Evolutionary conservation across 257 asterid species (phyloP).

Genomic region (Fraxinus pennsylvanica): DNA sequence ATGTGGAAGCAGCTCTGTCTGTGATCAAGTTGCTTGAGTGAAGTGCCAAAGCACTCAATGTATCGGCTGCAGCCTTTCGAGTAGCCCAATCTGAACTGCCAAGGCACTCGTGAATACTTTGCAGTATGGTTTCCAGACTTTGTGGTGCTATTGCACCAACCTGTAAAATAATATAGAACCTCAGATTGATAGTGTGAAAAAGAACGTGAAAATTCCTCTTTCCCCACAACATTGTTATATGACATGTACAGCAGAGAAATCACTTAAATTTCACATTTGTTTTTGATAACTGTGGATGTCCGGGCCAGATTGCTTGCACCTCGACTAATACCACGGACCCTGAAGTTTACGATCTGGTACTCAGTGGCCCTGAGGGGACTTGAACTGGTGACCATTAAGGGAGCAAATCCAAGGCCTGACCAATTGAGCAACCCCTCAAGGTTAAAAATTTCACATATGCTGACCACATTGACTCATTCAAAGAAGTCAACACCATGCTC

Average conservation of each 20-base stretch:
- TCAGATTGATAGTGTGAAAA: neutral
- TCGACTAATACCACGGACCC: no score
- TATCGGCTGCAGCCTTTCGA: slow-evolving; percentile 95
- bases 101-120: slow-evolving; percentile 78
- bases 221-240: neutral
- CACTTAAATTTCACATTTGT: no score
- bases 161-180: slow-evolving; percentile 40
- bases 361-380: no score
- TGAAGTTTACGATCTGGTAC: no score
- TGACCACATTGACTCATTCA: neutral
- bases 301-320: no score
- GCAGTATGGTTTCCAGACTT: slow-evolving; percentile 74
- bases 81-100: slow-evolving; percentile 94
- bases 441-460: no score
- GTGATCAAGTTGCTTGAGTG: slow-evolving; percentile 58
- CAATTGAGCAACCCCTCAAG: no score
- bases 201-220: neutral
- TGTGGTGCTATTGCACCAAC: slow-evolving; percentile 91
- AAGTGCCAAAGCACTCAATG: slow-evolving; percentile 64
- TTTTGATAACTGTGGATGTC: no score
- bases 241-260: neutral
- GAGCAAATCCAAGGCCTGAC: no score
- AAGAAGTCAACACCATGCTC: neutral
- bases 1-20: slow-evolving; percentile 71
- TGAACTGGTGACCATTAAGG: no score